Conservation (phyloP, 768 basidiomycete genomes). For the Lentinula lateritia region DNA sequence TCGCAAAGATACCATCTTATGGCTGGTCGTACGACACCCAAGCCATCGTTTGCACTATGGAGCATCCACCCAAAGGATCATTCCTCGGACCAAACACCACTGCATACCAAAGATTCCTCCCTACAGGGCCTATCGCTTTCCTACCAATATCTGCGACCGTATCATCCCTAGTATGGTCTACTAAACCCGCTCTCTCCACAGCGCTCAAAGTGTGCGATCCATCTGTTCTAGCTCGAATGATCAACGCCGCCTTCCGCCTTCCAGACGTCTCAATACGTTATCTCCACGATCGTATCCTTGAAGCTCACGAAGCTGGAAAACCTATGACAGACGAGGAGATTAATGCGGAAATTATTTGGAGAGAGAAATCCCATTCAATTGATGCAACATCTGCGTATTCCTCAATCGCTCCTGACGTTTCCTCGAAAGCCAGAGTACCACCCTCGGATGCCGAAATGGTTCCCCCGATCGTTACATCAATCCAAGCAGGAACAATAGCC, state of each 20-base stretch:
- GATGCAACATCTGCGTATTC: slow-evolving; percentile 60
- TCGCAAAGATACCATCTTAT: slow-evolving; percentile 78
- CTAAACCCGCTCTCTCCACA: slow-evolving; percentile 67
- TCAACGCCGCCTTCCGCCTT: slow-evolving; percentile 88
- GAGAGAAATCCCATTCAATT: slow-evolving; percentile 68
- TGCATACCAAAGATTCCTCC: slow-evolving; percentile 92
- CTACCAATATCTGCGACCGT: slow-evolving; percentile 74
- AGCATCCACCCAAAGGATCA: slow-evolving; percentile 59
- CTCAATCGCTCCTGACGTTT: slow-evolving; percentile 26
- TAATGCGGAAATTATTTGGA: slow-evolving; percentile 60
- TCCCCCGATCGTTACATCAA: slow-evolving; percentile 68
- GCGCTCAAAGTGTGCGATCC: slow-evolving; percentile 64
- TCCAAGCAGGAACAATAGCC: slow-evolving; percentile 72
- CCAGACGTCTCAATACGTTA: slow-evolving; percentile 70
- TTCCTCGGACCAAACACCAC: slow-evolving; percentile 67
- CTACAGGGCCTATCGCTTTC: slow-evolving; percentile 94
- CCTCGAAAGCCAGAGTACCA: slow-evolving; percentile 43
- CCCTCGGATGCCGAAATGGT: slow-evolving; percentile 53
- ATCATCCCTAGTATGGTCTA: slow-evolving; percentile 95
- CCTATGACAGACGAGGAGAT: slow-evolving; percentile 46
- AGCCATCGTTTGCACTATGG: slow-evolving; percentile 85
- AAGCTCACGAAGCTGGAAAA: slow-evolving; percentile 38
- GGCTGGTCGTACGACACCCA: slow-evolving; percentile 91
- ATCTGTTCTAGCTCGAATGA: slow-evolving; percentile 60
- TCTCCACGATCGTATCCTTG: slow-evolving; percentile 56